These are phyloP conservation scores for Gossypium anomalum DNA, from an alignment of 345 rosid genomes.

Conservation along the genomic window DNA sequence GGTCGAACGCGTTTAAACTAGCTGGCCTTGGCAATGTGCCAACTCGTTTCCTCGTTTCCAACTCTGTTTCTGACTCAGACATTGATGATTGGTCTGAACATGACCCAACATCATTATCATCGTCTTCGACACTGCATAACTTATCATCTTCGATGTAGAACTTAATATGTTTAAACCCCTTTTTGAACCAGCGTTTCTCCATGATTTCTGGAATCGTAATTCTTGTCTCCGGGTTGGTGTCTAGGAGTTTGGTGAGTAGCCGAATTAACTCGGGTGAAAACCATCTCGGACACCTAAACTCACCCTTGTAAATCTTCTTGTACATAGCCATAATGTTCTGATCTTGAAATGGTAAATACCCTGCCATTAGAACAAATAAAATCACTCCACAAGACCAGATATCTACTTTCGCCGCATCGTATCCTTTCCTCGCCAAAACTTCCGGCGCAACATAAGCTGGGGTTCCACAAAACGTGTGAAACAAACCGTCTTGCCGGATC, in stretches of 20 bases:
- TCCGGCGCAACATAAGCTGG: constrained; percentile 84
- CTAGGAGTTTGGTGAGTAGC: constrained; percentile 54
- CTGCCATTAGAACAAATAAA: constrained; percentile 72
- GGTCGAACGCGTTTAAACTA: constrained; percentile 66
- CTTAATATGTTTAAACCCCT: constrained; percentile 58
- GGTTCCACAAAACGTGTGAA: constrained; percentile 87
- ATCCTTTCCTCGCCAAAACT: constrained; percentile 65
- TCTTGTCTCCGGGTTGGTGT: constrained; percentile 68
- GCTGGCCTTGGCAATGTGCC: constrained; percentile 49
- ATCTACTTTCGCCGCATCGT: constrained; percentile 83
- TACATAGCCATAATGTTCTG: constrained; percentile 73
- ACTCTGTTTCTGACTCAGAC: constrained; percentile 51
- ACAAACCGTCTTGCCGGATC: constrained; percentile 60
- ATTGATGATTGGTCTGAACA: constrained; percentile 39
- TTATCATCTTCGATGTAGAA: constrained; percentile 55
- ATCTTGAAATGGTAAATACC: constrained; percentile 73
- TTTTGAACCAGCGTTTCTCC: constrained; percentile 77
- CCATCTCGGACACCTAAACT: constrained; percentile 76
- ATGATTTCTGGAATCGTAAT: constrained; percentile 63
- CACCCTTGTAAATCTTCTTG: constrained; percentile 67
- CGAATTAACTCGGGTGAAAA: constrained; percentile 57
- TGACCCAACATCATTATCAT: constrained; percentile 31
- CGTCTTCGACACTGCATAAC: constrained; percentile 35
- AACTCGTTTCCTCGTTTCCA: constrained; percentile 22
- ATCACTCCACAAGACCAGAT: constrained; percentile 94